Base-by-base conservation (phyloP, 2,329 filamentous ascomycete genomes). In the Aschersonia sp. region DNA sequence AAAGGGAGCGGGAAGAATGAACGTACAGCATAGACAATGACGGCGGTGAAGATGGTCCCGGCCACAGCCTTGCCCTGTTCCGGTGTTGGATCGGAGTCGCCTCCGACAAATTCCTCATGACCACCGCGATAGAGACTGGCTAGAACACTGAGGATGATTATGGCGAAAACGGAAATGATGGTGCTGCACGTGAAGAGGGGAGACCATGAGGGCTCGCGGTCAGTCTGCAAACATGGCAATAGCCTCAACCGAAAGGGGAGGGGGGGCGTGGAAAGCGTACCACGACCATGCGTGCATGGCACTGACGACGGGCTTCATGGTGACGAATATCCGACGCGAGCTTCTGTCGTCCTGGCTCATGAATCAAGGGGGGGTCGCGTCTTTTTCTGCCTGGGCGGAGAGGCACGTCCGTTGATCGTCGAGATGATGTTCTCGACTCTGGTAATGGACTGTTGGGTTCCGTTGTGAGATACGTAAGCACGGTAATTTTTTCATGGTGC, bases 231-330 rank as follows among this genome's bases (percentile, higher is more conserved):
- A 20, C 20, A 20, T 20, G 20, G 20, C 20, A 20, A 20, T 20
- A 20, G 20, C 20, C 20, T 20, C 20, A 20, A 20, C 20, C 20
- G 20, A 20, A 20, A 20, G 20, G 20, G 20, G 40, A 42, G 43
- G 29, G 29, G 46, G n/a, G n/a, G 20, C 9, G 40, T 9, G 10
- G 9, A 50, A 65, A 3, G 7, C 80, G 62, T 73, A 96, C 89
- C 89, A 95, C 72, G 82, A 87, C 89, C 89, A 96, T 61, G 89
- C 91, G 71, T 94, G 89, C 71, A 89, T 78, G 56, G 88, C 83
- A 62, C 87, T 85, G 58, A 97, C 86, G 63, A 97, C 74, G 57
- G 91, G 89, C 82, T 96, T 96, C 89, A 96, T 96, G 62, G 60
- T 78, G 72, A 66, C n/a, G 5, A 48, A 38, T 53, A 10, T 50